phyloP scores from a whole-genome alignment of 306 rosid genomes.

The Dicorynia guianensis region DNA sequence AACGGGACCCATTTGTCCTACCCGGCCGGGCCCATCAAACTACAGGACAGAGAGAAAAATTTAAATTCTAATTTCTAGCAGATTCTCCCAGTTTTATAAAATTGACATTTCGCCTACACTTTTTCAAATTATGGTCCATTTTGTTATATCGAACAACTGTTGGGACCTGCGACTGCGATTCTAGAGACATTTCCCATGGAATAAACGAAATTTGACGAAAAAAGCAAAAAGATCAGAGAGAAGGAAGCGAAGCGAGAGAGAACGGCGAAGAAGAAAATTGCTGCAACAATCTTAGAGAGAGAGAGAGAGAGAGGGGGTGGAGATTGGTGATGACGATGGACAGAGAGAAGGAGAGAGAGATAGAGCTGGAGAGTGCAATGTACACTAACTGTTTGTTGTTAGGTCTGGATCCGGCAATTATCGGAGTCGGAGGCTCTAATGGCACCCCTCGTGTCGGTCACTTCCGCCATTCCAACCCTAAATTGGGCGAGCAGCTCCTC shows the following conservation, averaged over 20 bases:
- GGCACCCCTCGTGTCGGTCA: constrained; percentile 88
- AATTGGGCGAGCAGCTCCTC: constrained; percentile 95
- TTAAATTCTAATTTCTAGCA: background rate
- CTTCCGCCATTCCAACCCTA: constrained; percentile 99
- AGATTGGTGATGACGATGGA: constrained; percentile 89
- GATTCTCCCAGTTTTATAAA: background rate
- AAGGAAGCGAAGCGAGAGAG: constrained; percentile 30
- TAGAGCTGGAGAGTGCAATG: constrained; percentile 99
- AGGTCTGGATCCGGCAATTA: constrained; percentile 95
- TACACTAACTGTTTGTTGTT: constrained; percentile 94
- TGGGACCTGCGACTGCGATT: constrained; percentile 51
- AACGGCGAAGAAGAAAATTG: background rate
- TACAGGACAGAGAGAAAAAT: no score
- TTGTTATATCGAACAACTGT: constrained; percentile 28
- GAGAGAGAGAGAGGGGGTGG: constrained; percentile 31
- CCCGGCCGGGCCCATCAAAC: background rate
- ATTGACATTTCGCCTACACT: constrained; percentile 27
- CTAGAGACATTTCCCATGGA: constrained; percentile 25
- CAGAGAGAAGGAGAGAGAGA: constrained; percentile 99
- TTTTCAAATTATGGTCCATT: constrained; percentile 48
- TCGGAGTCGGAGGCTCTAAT: constrained; percentile 87
- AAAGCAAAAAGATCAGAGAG: constrained; percentile 36
- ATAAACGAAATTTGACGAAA: background rate
- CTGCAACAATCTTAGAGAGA: constrained; percentile 2
- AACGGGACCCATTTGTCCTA: constrained; percentile 15